Evolutionary conservation across 257 asterid genomes (phyloP), one percentile per base, ranked within the genome.

Genomic region (Ballota nigra): DNA sequence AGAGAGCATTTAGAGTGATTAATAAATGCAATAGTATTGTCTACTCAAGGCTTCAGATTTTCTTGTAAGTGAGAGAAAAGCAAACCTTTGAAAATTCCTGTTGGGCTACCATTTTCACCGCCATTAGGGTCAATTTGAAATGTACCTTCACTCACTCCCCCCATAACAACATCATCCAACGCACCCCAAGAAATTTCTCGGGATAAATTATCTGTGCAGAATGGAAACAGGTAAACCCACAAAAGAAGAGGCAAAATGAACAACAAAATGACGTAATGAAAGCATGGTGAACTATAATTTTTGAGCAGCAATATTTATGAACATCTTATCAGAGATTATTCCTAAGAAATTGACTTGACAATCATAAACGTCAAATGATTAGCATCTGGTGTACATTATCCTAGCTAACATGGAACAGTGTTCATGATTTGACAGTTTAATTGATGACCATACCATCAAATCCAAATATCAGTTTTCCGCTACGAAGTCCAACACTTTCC

Each of bases 101-200:
- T 83, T 33, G 97, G 95, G 72, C 85, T 70, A 62, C 92, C 97
- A 82, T 81, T 84, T 78, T 91, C 99, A 71, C 95, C 86, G 8
- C 95, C 93, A 12, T 57, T 83, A 69, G 87, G 90, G 83, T 91
- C 96, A 41, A 91, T 76, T 51, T 56, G 84, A 79, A 94, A 94
- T 65, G 85, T 51, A 82, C 97, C 86, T 76, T 92, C 95, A 82
- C 99, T 94, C 75, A 94, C 97, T 68, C 99, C 99, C 78, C 99
- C 99, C 99, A 94, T 94, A 74, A 94, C 99, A 75, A 94, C 95
- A 82, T 94, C 99, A 82, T 94, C 99, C 81, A 94, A 79, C 6
- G 97, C 87, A 69, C 99, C 99, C 99, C 99, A 94, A 23, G 89
- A 76, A 80, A 91, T 85, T 63, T 92, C 96, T 82, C 83, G 82